Percentiles rank a stretch among this genome's conserved stretches.
Evolutionary conservation across 2,329 filamentous ascomycete genomes (phyloP).

Genomic region (Shiraia bambusicola): DNA sequence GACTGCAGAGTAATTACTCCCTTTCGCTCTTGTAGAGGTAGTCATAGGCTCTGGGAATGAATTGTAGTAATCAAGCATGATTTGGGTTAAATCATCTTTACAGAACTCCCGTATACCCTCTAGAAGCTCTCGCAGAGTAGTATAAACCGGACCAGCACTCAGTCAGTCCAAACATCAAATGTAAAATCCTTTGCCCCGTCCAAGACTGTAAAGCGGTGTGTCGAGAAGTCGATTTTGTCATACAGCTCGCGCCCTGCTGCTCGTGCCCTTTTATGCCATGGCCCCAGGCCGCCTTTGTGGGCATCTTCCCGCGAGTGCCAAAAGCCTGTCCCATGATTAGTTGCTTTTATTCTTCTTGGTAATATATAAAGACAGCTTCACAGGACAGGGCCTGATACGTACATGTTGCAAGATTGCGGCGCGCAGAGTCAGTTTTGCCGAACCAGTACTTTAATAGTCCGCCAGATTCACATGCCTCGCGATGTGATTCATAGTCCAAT

Average conservation of each 20-base stretch:
- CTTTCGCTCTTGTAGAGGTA: too few relatives aligned
- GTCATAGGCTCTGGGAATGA: too few relatives aligned
- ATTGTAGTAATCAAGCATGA: too few relatives aligned
- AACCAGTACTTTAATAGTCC: slow-evolving; percentile 95
- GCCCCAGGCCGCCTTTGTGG: slow-evolving; percentile 60
- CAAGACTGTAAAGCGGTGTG: slow-evolving; percentile 59
- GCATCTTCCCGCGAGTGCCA: slow-evolving; percentile 61
- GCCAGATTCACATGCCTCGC: slow-evolving; percentile 75
- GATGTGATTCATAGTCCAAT: slow-evolving; percentile 76
- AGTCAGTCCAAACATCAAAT: slow-evolving; percentile 35
- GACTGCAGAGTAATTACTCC: too few relatives aligned
- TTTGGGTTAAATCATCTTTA: too few relatives aligned
- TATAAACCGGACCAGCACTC: not conserved
- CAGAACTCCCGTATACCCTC: too few relatives aligned
- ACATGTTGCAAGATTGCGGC: slow-evolving; percentile 77
- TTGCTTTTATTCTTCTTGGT: not conserved
- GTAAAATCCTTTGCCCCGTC: slow-evolving; percentile 65
- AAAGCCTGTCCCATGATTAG: slow-evolving; percentile 57
- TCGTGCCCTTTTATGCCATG: slow-evolving; percentile 58
- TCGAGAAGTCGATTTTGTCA: slow-evolving; percentile 45
- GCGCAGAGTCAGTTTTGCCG: slow-evolving; percentile 67
- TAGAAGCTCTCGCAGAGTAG: too few relatives aligned
- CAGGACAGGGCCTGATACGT: slow-evolving; percentile 27
- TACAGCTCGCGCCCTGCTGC: slow-evolving; percentile 52
- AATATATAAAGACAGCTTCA: not conserved